Base-by-base conservation (phyloP, 768 basidiomycete species). In the Termitomyces heimii region DNA sequence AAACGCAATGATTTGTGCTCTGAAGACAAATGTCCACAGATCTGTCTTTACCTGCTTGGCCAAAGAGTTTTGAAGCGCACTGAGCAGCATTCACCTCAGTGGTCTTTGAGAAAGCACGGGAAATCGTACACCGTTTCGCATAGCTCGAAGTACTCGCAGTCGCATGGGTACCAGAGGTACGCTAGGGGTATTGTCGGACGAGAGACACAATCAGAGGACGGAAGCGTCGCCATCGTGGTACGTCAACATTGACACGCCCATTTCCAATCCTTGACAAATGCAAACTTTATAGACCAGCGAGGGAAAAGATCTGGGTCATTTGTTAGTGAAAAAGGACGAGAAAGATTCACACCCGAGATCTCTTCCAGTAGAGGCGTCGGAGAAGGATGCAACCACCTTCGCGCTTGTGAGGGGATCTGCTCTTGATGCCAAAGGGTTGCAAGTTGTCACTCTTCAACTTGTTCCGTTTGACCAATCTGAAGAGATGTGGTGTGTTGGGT, bases 221-320 rank as follows among this genome's bases (percentile, higher is more conserved):
- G 84, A 4, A 70, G 56, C 3, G 68, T 85, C 47, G 74, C 79
- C 59, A 77, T 86, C 58, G 68, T 81, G 72, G 84, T 77, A 59
- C 52, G 77, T 71, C 13, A 12, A 20, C 22, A n/a, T 26, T 5
- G 28, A 35, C 7, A 1, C 5, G 40, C 28, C 20, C 34, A 34
- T 13, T 35, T 20, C 42, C n/a, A 20, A 37, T 16, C 12, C 7
- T 18, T 26, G 6, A 45, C 59, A 35, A 18, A 24, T 49, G 26
- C 22, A 16, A 26, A 7, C 18, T 5, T 40, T 37, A 31, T 40
- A 57, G 64, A 50, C 56, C 16, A 53, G 58, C 39, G 56, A 29
- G 40, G 28, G 2, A 20, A 12, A 61, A 44, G 44, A 20, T 13
- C 39, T 70, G 20, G 69, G 64, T 28, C 66, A 62, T 31, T 60